These are phyloP conservation scores for Chiua virens DNA, from an alignment of 768 basidiomycete species.

Conservation along the genomic window DNA sequence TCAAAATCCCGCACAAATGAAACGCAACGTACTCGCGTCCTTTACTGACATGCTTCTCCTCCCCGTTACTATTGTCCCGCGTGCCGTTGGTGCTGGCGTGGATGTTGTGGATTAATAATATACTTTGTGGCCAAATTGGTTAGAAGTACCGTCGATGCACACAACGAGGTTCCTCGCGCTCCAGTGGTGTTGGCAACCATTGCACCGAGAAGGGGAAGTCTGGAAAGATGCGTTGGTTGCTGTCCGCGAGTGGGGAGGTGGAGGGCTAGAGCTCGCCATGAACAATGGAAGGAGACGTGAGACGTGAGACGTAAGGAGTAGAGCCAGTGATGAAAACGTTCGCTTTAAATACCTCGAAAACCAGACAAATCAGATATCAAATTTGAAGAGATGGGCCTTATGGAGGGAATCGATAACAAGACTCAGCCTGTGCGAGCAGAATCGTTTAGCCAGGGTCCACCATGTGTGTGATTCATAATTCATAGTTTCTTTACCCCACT, in stretches of 20 bases:
- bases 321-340: neutral
- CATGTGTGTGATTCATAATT: conserved; percentile 1
- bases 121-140: conserved; percentile 22
- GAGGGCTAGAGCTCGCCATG: neutral
- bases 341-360: conserved; percentile 7
- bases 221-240: neutral
- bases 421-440: neutral
- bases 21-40: too few species aligned
- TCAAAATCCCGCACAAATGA: too few species aligned
- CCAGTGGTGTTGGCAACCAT: conserved; percentile 1
- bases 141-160: conserved; percentile 26
- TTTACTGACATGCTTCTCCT: too few species aligned
- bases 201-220: conserved; percentile 9
- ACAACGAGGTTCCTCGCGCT: conserved; percentile 21
- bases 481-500: conserved; percentile 5
- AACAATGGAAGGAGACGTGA: neutral
- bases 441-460: neutral
- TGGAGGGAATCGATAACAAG: neutral
- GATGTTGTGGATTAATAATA: too few species aligned
- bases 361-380: neutral
- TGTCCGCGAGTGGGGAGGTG: neutral
- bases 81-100: too few species aligned
- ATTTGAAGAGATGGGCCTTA: neutral
- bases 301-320: neutral
- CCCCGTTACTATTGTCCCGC: too few species aligned